Percentiles rank a stretch among this genome's conserved stretches.
Evolutionary conservation across 371 early-diverging fungal genomes (phyloP).

Genomic region (Batrachochytrium dendrobatidis): DNA sequence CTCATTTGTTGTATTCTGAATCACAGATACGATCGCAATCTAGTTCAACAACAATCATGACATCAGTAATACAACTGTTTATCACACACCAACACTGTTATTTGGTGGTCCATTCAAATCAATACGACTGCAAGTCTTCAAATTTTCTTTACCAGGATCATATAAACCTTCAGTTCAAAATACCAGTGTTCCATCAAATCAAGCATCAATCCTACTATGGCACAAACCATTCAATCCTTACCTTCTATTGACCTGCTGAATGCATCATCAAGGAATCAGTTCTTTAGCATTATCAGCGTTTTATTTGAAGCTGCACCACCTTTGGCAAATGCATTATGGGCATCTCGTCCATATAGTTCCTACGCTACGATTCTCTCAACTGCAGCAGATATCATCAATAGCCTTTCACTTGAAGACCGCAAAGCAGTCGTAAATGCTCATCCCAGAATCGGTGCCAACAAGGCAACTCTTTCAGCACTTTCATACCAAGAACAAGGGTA

Average conservation of each 20-base stretch:
- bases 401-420: slow-evolving; percentile 15
- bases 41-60: too few species aligned
- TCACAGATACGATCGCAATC: too few species aligned
- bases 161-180: too few species aligned
- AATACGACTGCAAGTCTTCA: too few species aligned
- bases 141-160: too few species aligned
- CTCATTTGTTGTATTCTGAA: too few species aligned
- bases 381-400: slow-evolving; percentile 30
- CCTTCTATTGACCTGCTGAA: slow-evolving; percentile 68
- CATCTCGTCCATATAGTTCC: slow-evolving; percentile 57
- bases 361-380: slow-evolving; percentile 58
- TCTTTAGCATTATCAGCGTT: slow-evolving; percentile 56
- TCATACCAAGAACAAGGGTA: slow-evolving; percentile 20
- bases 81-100: too few species aligned
- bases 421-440: slow-evolving; percentile 46
- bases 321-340: slow-evolving; percentile 60
- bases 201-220: too few species aligned
- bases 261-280: slow-evolving; percentile 39
- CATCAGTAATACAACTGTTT: too few species aligned
- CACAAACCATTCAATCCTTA: too few species aligned
- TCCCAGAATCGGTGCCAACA: slow-evolving; percentile 76
- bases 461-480: slow-evolving; percentile 14
- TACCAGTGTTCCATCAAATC: too few species aligned
- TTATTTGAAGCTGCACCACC: slow-evolving; percentile 86
- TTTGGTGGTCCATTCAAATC: too few species aligned